Conservation (phyloP, 2,329 filamentous ascomycete genomes). For the Eurotiales sp. region DNA sequence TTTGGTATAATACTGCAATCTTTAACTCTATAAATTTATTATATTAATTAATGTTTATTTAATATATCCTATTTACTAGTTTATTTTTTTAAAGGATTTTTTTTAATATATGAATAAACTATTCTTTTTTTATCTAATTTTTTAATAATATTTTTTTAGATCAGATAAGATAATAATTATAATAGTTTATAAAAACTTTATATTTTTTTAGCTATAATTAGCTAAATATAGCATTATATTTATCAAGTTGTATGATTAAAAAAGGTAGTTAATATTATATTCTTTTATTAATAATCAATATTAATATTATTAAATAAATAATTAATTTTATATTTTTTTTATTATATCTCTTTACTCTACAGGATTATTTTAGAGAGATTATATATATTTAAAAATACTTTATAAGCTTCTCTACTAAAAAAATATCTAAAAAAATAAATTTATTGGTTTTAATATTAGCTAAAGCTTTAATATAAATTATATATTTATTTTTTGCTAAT, state of each 20-base stretch:
- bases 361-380: background rate
- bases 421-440: background rate
- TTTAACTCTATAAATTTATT: too few species aligned
- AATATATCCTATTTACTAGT: too few species aligned
- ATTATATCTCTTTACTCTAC: background rate
- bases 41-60: too few species aligned
- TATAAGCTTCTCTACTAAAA: background rate
- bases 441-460: slow-evolving; percentile 8
- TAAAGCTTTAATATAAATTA: background rate
- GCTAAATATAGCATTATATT: slow-evolving; percentile 1
- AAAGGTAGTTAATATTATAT: background rate
- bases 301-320: background rate
- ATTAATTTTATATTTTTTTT: background rate
- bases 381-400: background rate
- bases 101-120: background rate
- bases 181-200: background rate
- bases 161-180: background rate
- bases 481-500: slow-evolving; percentile 6
- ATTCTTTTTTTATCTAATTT: background rate
- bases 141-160: background rate
- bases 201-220: background rate
- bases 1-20: too few species aligned
- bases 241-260: background rate
- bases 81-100: too few species aligned
- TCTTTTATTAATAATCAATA: background rate